Base-by-base conservation (phyloP, 441 rosid species). In the Mallotus japonicus region DNA sequence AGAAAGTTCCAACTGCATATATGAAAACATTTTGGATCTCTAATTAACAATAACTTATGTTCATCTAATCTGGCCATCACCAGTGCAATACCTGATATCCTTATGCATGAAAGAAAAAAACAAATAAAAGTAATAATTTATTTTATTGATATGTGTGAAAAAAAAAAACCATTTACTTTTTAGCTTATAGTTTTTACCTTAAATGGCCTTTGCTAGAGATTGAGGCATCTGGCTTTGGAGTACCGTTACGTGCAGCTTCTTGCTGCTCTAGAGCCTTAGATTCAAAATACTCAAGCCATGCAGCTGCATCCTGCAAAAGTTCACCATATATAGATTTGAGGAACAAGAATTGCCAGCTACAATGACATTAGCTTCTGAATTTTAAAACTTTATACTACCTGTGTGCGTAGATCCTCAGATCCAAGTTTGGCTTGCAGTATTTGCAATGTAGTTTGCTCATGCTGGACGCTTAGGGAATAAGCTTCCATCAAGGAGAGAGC, bases 401-500 rank as follows among this genome's bases (percentile, higher is more conserved):
- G 92, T 51, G 90, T 87, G 34, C 92, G 90, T 68, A 87, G 87
- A 75, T 89, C 94, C 67, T 87, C 90, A 17, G 80, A 62, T 62
- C 92, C 94, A 16, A 89, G 94, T 75, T 87, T 89, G 49, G 79
- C 81, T 70, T 81, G 77, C 71, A 87, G 86, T 81, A 89, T 89
- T 72, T 80, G 85, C 49, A 87, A 84, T 46, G 94, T 87, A 62
- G 94, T 89, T 76, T 85, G 90, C 77, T 88, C 92, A 65, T 89
- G 92, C 74, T 88, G 92, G 70, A 89, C 88, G 16, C 94, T 89
- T 59, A 86, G 78, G 58, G 94, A 87, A 78, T 85, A 88, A 47
- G 91, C 91, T 80, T 88, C 95, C 95, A 88, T 88, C 83, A 87
- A 77, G 4, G 89, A 88, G 62, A 90, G 90, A 57, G 95, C 95